Conservation (phyloP, 352 stramenopile species). For the Blastocystis sp. region DNA sequence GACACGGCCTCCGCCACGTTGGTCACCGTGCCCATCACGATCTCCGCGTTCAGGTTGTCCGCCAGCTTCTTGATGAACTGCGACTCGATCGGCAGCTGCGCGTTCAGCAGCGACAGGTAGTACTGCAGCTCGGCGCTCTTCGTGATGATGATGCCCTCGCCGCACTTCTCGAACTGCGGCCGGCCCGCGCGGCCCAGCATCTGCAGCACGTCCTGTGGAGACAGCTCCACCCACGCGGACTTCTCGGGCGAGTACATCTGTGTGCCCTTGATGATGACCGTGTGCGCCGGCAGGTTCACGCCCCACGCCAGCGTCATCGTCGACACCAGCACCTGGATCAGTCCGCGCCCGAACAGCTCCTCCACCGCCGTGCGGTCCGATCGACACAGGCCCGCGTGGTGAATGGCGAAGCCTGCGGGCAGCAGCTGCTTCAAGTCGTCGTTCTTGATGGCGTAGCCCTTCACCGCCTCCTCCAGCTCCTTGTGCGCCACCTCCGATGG, state of each 20-base stretch:
- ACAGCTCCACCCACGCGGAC: constrained; percentile 90
- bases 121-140: constrained; percentile 83
- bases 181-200: constrained; percentile 96
- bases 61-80: constrained; percentile 94
- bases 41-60: constrained; percentile 98
- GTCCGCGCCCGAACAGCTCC: constrained; percentile 91
- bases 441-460: constrained; percentile 82
- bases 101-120: constrained; percentile 25
- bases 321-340: constrained; percentile 93
- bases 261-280: constrained; percentile 98
- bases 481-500: constrained; percentile 84
- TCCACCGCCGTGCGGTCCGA: constrained; percentile 89
- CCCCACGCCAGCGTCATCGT: constrained; percentile 98
- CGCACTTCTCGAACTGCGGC: constrained; percentile 96
- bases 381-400: constrained; percentile 93
- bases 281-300: constrained; percentile 95
- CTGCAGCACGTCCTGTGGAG: constrained; percentile 98
- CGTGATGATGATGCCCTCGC: constrained; percentile 96
- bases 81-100: constrained; percentile 92
- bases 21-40: constrained; percentile 94
- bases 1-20: constrained; percentile 90
- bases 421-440: constrained; percentile 89
- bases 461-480: constrained; percentile 81
- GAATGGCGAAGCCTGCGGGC: constrained; percentile 88
- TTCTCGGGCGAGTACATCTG: constrained; percentile 98